A percentile compares a stretch with the other conserved stretches of the same genome.
phyloP scores from a whole-genome alignment of 257 asterid species.

The Solanum chmielewskii region DNA sequence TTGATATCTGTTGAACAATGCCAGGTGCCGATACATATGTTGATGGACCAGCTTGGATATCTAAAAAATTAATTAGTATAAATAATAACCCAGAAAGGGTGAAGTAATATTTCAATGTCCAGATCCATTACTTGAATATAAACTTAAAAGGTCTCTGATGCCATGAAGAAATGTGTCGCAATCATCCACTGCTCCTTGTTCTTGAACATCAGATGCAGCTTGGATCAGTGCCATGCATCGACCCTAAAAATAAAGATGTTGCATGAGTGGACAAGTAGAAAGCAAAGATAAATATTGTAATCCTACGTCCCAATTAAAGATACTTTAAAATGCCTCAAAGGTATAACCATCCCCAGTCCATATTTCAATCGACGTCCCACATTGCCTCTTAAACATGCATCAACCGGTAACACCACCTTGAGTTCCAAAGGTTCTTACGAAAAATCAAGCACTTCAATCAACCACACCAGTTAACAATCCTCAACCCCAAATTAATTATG shows the following conservation, averaged over 20 bases:
- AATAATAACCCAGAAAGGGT: background rate
- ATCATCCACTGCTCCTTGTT: conserved; percentile 98
- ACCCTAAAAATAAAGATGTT: conserved; percentile 28
- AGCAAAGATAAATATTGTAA: background rate
- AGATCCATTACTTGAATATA: conserved; percentile 70
- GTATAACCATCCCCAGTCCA: background rate
- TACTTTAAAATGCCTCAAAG: background rate
- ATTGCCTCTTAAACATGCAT: background rate
- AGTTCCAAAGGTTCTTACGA: background rate
- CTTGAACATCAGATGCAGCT: conserved; percentile 87
- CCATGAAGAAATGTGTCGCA: conserved; percentile 93
- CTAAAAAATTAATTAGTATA: conserved; percentile 17
- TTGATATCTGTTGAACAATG: conserved; percentile 80
- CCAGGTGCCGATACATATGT: conserved; percentile 95
- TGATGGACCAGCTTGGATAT: conserved; percentile 84
- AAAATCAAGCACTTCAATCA: background rate
- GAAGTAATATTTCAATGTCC: background rate
- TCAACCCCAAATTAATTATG: background rate
- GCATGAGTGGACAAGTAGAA: background rate
- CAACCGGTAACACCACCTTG: background rate
- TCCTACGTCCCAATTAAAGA: background rate
- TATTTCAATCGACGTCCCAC: background rate
- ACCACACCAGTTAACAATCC: background rate
- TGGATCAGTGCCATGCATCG: conserved; percentile 71
- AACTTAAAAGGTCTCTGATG: conserved; percentile 86